Evolutionary conservation across 73 alveolate species (phyloP).

Genomic region (Stentor roeselii): DNA sequence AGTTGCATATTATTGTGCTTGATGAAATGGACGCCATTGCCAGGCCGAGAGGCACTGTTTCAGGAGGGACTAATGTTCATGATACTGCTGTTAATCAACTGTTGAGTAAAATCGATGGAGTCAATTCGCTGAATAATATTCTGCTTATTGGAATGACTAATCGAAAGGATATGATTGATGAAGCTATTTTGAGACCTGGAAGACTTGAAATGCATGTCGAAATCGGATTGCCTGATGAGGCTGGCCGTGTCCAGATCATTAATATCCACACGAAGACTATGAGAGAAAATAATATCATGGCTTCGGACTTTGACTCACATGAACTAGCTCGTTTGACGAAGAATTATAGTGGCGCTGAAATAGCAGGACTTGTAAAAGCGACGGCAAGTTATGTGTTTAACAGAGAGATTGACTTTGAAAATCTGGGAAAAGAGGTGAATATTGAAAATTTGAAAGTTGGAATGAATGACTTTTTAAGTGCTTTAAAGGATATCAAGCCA

Average conservation of each 20-base stretch:
- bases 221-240: slow-evolving; percentile 97
- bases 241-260: slow-evolving; percentile 95
- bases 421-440: slow-evolving; percentile 41
- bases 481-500: slow-evolving; percentile 95
- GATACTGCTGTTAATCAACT: slow-evolving; percentile 99
- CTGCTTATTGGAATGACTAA: slow-evolving; percentile 97
- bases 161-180: slow-evolving; percentile 99
- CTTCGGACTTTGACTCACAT: slow-evolving; percentile 75
- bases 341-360: slow-evolving; percentile 98
- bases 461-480: slow-evolving; percentile 86
- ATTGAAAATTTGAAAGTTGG: slow-evolving; percentile 56
- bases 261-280: slow-evolving; percentile 97
- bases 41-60: slow-evolving; percentile 97
- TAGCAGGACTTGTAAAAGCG: slow-evolving; percentile 89
- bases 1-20: slow-evolving; percentile 97
- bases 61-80: slow-evolving; percentile 96
- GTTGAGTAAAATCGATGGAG: slow-evolving; percentile 99
- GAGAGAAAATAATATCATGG: slow-evolving; percentile 88
- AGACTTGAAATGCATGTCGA: slow-evolving; percentile 99
- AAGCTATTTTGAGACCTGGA: slow-evolving; percentile 99
- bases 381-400: slow-evolving; percentile 87
- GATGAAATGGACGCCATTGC: slow-evolving; percentile 99
- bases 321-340: slow-evolving; percentile 80
- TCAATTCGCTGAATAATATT: slow-evolving; percentile 97
- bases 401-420: slow-evolving; percentile 52